Percentiles rank a stretch among this genome's conserved stretches.
Evolutionary conservation across 352 stramenopile species (phyloP).

Genomic region (Globisporangium sylvaticum): DNA sequence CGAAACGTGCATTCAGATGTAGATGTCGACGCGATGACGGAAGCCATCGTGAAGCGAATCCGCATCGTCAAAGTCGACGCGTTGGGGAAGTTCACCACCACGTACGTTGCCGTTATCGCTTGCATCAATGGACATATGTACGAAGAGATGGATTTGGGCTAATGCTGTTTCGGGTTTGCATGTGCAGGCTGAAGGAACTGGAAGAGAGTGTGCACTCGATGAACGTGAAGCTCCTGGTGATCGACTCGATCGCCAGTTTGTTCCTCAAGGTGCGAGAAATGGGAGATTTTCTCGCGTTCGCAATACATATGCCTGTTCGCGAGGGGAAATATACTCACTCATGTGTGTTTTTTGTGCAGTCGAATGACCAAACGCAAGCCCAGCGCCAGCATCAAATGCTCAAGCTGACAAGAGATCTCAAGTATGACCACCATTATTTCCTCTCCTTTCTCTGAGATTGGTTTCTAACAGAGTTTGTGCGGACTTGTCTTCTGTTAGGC

Average conservation of each 20-base stretch:
- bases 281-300: not conserved
- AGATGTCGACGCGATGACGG: conserved; percentile 19
- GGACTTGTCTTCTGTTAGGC: conserved; percentile 19
- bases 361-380: conserved; percentile 28
- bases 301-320: not conserved
- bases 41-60: conserved; percentile 37
- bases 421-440: conserved; percentile 21
- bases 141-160: not conserved
- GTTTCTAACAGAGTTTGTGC: not conserved
- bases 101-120: conserved; percentile 20
- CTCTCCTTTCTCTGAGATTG: not conserved
- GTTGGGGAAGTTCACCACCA: conserved; percentile 35
- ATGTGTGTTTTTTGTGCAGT: conserved; percentile 17
- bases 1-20: conserved; percentile 13
- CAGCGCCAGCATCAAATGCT: conserved; percentile 50
- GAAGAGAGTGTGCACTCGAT: conserved; percentile 38
- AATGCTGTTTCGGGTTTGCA: not conserved
- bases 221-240: conserved; percentile 57
- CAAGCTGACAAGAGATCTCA: conserved; percentile 47
- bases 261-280: conserved; percentile 42
- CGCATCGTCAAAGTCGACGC: conserved; percentile 37
- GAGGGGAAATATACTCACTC: not conserved
- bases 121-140: not conserved
- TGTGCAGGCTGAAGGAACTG: conserved; percentile 53
- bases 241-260: conserved; percentile 69